Base-by-base conservation (phyloP, 352 stramenopile species). In the Globisporangium parvum region DNA sequence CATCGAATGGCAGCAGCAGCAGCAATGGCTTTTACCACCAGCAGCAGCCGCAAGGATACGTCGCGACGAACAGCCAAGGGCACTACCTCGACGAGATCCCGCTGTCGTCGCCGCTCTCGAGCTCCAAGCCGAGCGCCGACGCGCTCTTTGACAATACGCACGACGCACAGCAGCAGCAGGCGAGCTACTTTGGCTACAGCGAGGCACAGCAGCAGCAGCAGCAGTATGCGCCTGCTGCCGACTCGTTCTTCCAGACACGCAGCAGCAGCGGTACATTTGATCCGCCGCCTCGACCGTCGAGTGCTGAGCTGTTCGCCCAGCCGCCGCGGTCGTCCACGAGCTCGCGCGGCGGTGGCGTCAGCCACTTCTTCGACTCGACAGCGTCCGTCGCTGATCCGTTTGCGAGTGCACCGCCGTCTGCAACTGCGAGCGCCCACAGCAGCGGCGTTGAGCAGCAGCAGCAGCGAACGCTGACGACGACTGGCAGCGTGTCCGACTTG, bases 41-140 rank as follows among this genome's bases (percentile, higher is more conserved):
- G 9, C 28, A 45, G 10, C 53, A 66, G 12, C 51, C 56, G 18
- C 51, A 52, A 8, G 53, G 53, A 11, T 44, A 51, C 45, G 20
- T 47, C 1, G 42, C 41, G 10, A 47, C 60, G 2, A 47, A 53
- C n/a, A 56, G 24, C 39, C 26, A 44, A 17, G 50, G 50, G 1
- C 51, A 51, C 8, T 53, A 54, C n/a, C 50, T 75, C 1, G 67
- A 69, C 20, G 67, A 75, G 23, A 65, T 72, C 39, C 64, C 67
- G 53, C 40, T 75, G 47, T 69, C 67, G 14, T 75, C 67, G 10
- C 53, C 46, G 6, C 51, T 55, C 18, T 51, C 56, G 9, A 55
- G 62, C 45, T 39, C 63, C 45, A 70, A 59, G 44, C 60, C 65
- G 26, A 61, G 61, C 52, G 67, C 67, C 18, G 60, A 62, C 20